Base-by-base conservation (phyloP, 129 eudicot species). In the Flaveria brownii region DNA sequence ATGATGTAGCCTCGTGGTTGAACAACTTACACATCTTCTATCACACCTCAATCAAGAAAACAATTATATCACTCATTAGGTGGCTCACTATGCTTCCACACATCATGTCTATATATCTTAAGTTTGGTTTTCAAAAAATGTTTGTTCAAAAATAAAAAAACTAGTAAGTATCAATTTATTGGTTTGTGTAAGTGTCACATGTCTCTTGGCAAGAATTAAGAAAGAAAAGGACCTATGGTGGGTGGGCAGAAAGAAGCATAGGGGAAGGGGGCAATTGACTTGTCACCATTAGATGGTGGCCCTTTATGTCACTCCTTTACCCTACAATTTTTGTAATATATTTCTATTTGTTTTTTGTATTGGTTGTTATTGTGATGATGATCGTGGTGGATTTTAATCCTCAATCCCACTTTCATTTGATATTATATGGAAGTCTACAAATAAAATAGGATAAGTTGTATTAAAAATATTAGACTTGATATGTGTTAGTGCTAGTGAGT, bases 201-300 rank as follows among this genome's bases (percentile, higher is more conserved):
- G 83, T 51, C 66, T 72, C 73, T 63, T 26, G 74, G 39, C 57
- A 52, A 80, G 47, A 72, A 42, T 80, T 72, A 73, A 80, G 33
- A 64, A 64, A 42, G 78, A 52, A 57, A 74, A 52, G 14, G 73
- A 68, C 47, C 56, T 56, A 41, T 63, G 20, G 56, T n/a, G 43
- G 65, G 70, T 69, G 62, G 81, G 75, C 60, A 68, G 59, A 68
- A 77, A 77, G 26, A 77, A 55, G 61, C 30, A 36, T 51, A 50
- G 30, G 78, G 75, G 74, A 67, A 72, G 79, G 79, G 73, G 78
- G 79, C 79, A 80, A 80, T 80, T 73, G 83, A 73, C 54, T 80
- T 80, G 83, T 67, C 83, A 80, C 83, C 78, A 73, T 73, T 80
- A 73, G 61, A 72, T 65, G 83, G 79, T 65, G 83, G 83, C 79